Percentiles rank a stretch among this genome's conserved stretches.
Evolutionary conservation across 192 early-diverging fungal species (phyloP).

Genomic region (Coemansia sp.): DNA sequence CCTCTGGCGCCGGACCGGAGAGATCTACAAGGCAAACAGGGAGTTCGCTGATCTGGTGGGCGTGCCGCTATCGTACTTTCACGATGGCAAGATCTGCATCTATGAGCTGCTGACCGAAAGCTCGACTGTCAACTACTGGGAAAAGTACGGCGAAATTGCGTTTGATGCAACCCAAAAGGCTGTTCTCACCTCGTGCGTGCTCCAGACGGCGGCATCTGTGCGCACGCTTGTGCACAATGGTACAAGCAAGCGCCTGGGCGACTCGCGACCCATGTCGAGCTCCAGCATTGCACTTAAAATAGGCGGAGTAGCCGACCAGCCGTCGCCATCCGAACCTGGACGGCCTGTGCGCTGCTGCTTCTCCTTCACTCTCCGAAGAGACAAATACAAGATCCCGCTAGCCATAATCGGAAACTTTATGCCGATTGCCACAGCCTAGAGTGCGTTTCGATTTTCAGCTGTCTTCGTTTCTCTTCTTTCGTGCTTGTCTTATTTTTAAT

Average conservation of each 20-base stretch:
- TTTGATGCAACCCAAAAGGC: constrained; percentile 97
- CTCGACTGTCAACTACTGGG: constrained; percentile 97
- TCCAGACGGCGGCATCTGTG: constrained; percentile 54
- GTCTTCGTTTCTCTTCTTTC: constrained; percentile 9
- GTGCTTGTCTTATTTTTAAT: neutral
- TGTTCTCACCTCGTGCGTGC: constrained; percentile 88
- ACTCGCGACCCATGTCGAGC: constrained; percentile 30
- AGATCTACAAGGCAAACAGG: constrained; percentile 95
- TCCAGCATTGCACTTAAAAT: constrained; percentile 24
- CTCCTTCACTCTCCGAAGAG: constrained; percentile 92
- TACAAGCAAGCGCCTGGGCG: constrained; percentile 12
- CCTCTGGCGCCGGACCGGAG: constrained; percentile 93
- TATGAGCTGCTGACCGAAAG: constrained; percentile 87
- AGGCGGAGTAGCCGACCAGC: constrained; percentile 30
- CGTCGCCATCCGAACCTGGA: constrained; percentile 39
- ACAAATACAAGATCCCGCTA: constrained; percentile 89
- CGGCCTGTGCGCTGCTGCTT: constrained; percentile 79
- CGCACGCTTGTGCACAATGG: constrained; percentile 30
- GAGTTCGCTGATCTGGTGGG: constrained; percentile 90
- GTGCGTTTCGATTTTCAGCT: too few species aligned
- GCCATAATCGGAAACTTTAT: constrained; percentile 74
- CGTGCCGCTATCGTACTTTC: constrained; percentile 77
- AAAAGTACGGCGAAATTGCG: constrained; percentile 97
- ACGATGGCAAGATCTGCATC: constrained; percentile 68
- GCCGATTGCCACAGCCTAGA: constrained; percentile 23